phyloP scores from a whole-genome alignment of 345 rosid genomes.

The Arabidopsis suecica region DNA sequence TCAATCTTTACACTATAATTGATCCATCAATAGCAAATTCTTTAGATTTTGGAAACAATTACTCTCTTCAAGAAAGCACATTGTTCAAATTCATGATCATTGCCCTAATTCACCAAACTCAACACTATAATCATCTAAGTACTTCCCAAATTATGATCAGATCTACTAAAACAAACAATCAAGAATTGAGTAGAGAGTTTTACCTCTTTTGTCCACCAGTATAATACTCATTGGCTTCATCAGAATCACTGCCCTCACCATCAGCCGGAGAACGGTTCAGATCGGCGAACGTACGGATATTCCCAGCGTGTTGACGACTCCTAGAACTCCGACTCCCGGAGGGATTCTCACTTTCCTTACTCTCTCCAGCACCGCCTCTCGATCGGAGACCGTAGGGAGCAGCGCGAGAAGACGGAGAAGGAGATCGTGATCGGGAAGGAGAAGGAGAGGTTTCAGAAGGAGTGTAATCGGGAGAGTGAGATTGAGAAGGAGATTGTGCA shows the following conservation, averaged over 20 bases:
- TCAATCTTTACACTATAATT: background rate
- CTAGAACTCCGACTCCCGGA: conserved; percentile 50
- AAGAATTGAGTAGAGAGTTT: background rate
- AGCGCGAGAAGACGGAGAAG: conserved; percentile 59
- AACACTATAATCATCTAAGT: conserved; percentile 1
- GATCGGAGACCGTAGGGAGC: conserved; percentile 65
- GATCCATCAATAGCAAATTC: background rate
- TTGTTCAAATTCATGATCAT: conserved; percentile 2
- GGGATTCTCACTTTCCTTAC: conserved; percentile 36
- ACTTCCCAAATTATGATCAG: background rate
- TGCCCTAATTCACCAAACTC: background rate
- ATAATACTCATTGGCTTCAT: conserved; percentile 71
- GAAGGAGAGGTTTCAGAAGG: conserved; percentile 63
- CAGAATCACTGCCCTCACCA: conserved; percentile 59
- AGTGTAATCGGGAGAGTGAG: conserved; percentile 57
- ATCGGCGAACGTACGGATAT: conserved; percentile 81
- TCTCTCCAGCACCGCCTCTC: conserved; percentile 45
- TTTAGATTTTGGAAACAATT: background rate
- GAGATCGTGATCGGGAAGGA: conserved; percentile 69
- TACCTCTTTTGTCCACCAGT: conserved; percentile 96
- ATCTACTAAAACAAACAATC: background rate
- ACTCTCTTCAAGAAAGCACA: background rate
- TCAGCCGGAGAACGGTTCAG: conserved; percentile 62
- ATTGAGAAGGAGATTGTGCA: conserved; percentile 46
- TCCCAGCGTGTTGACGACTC: conserved; percentile 55